Base-by-base conservation (phyloP, 345 rosid genomes). In the Carallia brachiata region DNA sequence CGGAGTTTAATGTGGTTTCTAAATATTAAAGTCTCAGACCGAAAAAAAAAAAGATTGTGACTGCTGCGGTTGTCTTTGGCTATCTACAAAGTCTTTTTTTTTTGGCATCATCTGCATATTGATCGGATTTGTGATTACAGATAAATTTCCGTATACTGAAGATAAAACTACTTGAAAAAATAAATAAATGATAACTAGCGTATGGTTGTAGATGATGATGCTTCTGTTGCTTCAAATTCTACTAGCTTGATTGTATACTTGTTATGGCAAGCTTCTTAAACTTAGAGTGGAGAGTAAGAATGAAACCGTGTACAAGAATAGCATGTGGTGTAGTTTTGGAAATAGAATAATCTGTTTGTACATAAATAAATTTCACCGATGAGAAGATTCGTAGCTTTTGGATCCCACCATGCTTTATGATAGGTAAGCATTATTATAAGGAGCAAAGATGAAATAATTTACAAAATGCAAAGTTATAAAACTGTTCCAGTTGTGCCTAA, bases 271-370 rank as follows among this genome's bases (percentile, higher is more conserved):
- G 66, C 23, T 73, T 52, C 67, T 56, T 47, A 58, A 72, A 65
- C 70, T 58, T 65, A 65, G 67, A 73, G 66, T 66, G 66, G 66
- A 17, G 19, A 60, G 53, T 39, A 73, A 61, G 71, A 73, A 67
- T 66, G 71, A 73, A 52, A 2, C 61, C 62, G 54, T 39, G 53
- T 66, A 60, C 17, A 36, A 31, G 50, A 37, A 13, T 62, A 47
- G 40, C 66, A 40, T 62, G 62, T 31, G 27, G 58, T 56, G 63
- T 64, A 63, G 2, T 44, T 71, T 63, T 63, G 62, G 53, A 52
- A 62, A 62, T 52, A 36, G 58, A 39, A 36, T 16, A 48, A 12
- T 4, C 31, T 63, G 47, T 40, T 7, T 70, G 68, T 62, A 37
- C 19, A 40, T 1, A 52, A 36, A 60, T 34, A 61, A 48, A 69